Evolutionary conservation across 129 eudicot species (phyloP).

Genomic region (Saussurea involucrata): DNA sequence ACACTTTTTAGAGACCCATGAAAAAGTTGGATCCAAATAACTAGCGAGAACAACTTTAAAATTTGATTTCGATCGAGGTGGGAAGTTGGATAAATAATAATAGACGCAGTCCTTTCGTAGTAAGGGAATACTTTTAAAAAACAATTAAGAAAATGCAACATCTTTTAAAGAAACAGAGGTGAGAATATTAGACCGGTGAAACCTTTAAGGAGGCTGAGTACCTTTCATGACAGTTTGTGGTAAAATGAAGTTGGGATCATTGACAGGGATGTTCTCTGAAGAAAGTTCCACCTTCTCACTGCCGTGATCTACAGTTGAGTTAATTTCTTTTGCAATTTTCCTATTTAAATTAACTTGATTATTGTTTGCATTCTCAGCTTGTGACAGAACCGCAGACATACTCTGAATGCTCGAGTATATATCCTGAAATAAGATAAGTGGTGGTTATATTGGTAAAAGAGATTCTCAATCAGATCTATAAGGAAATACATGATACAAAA

Average conservation of each 20-base stretch:
- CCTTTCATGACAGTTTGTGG: slow-evolving; percentile 63
- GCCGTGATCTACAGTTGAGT: slow-evolving; percentile 29
- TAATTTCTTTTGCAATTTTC: slow-evolving; percentile 28
- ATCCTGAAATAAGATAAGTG: slow-evolving; percentile 42
- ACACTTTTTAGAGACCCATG: background rate
- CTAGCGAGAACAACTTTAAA: background rate
- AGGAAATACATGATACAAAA: background rate
- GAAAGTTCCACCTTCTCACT: slow-evolving; percentile 37
- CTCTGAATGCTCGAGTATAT: slow-evolving; percentile 37
- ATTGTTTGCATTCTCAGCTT: slow-evolving; percentile 36
- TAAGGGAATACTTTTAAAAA: background rate
- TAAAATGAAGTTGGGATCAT: slow-evolving; percentile 36
- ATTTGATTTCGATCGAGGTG: background rate
- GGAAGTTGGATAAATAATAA: background rate
- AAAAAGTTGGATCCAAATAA: background rate
- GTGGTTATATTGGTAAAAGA: background rate
- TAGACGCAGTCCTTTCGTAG: background rate
- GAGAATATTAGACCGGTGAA: slow-evolving; percentile 4
- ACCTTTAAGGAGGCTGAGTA: slow-evolving; percentile 25
- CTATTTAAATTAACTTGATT: slow-evolving; percentile 34
- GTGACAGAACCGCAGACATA: slow-evolving; percentile 28
- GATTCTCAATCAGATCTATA: background rate
- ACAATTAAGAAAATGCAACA: background rate
- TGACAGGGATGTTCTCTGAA: slow-evolving; percentile 26
- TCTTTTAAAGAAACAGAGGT: background rate